phyloP scores from a whole-genome alignment of 352 stramenopile genomes.

The Thraustotheca clavata region DNA sequence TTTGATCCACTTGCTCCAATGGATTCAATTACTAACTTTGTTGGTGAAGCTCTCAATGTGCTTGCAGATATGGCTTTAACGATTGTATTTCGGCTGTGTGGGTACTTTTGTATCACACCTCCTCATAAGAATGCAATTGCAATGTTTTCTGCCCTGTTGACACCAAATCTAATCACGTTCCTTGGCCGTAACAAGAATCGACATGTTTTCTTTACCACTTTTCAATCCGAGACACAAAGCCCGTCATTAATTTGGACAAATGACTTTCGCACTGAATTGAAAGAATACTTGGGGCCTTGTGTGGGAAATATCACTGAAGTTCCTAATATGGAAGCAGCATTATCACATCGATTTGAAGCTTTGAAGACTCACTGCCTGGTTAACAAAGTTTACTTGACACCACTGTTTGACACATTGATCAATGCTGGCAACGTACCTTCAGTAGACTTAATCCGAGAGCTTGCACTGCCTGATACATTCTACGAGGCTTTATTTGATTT shows the following conservation, averaged over 20 bases:
- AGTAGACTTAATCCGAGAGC: conserved; percentile 27
- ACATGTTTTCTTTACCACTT: conserved; percentile 78
- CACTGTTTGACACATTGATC: conserved; percentile 56
- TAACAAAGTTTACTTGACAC: conserved; percentile 65
- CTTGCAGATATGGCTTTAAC: conserved; percentile 61
- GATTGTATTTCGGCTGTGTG: conserved; percentile 56
- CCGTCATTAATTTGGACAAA: conserved; percentile 77
- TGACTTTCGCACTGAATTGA: conserved; percentile 58
- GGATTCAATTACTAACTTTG: conserved; percentile 36
- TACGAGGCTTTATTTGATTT: conserved; percentile 70
- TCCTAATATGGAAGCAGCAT: conserved; percentile 33
- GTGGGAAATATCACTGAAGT: conserved; percentile 31
- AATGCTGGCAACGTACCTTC: neutral
- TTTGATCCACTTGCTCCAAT: conserved; percentile 20
- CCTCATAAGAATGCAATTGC: conserved; percentile 35
- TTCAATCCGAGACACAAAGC: conserved; percentile 64
- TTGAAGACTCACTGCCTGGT: conserved; percentile 54
- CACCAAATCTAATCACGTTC: conserved; percentile 56
- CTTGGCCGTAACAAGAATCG: conserved; percentile 47
- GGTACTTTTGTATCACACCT: conserved; percentile 44
- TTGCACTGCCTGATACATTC: conserved; percentile 58
- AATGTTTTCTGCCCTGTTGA: conserved; percentile 51
- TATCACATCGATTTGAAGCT: conserved; percentile 61
- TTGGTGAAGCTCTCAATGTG: conserved; percentile 54
- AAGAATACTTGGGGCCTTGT: conserved; percentile 40